phyloP scores from a whole-genome alignment of 768 basidiomycete species.

The Trametopsis cervina region DNA sequence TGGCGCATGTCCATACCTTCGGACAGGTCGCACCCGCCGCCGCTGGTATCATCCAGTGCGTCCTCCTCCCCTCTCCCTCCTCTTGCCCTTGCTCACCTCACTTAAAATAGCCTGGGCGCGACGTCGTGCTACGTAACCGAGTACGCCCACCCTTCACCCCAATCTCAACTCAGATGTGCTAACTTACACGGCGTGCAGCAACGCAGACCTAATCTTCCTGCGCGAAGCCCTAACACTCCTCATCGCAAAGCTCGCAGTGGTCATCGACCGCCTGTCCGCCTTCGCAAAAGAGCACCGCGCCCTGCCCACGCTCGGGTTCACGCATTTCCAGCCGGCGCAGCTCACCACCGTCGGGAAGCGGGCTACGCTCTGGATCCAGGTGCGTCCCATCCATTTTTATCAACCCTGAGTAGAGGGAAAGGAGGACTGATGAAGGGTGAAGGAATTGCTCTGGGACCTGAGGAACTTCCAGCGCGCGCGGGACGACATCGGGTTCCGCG shows the following conservation, averaged over 20 bases:
- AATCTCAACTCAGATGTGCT: not conserved
- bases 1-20: conserved; percentile 99
- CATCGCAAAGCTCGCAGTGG: conserved; percentile 78
- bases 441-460: conserved; percentile 96
- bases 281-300: conserved; percentile 85
- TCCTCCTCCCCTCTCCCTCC: conserved; percentile 7
- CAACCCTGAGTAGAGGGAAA: not conserved
- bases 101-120: conserved; percentile 65
- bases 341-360: conserved; percentile 97
- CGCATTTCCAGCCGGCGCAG: conserved; percentile 98
- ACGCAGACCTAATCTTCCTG: conserved; percentile 97
- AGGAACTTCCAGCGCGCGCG: conserved; percentile 86
- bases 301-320: conserved; percentile 93
- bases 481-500: conserved; percentile 92
- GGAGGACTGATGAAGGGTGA: not conserved
- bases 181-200: conserved; percentile 40
- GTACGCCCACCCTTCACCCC: conserved; percentile 39
- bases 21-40: conserved; percentile 90
- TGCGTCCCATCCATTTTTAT: conserved; percentile 20
- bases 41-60: conserved; percentile 91
- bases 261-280: conserved; percentile 80
- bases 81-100: not conserved
- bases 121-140: conserved; percentile 99
- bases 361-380: conserved; percentile 94
- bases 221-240: conserved; percentile 81